Evolutionary conservation across 2,329 filamentous ascomycete genomes (phyloP).

Genomic region (Ophiocordyceps camponoti-leonardi): DNA sequence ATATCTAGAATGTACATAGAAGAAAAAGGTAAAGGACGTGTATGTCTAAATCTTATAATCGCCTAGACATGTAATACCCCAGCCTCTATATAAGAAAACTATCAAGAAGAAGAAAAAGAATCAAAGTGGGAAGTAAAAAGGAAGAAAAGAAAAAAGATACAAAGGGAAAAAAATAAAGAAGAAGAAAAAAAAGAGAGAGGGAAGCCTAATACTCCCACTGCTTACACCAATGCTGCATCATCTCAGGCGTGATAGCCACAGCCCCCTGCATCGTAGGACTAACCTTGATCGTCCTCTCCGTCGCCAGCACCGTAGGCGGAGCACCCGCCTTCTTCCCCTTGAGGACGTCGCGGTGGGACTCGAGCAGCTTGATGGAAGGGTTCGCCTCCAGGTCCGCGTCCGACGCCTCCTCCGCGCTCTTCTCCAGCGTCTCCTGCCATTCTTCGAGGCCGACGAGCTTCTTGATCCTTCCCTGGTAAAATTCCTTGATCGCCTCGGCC

Average conservation of each 20-base stretch:
- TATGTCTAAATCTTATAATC: neutral
- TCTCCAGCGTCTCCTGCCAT: slow-evolving; percentile 27
- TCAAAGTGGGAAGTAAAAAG: too few species aligned
- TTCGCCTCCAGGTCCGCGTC: slow-evolving; percentile 22
- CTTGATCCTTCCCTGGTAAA: slow-evolving; percentile 20
- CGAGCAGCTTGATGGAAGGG: slow-evolving; percentile 33
- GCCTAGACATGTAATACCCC: too few species aligned
- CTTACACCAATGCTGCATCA: neutral
- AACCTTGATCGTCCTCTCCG: neutral
- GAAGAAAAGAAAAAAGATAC: too few species aligned
- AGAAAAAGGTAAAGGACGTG: neutral
- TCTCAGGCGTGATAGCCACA: neutral
- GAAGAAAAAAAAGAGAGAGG: too few species aligned
- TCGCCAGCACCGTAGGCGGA: neutral
- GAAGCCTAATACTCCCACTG: slow-evolving; percentile 1
- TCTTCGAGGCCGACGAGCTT: slow-evolving; percentile 22
- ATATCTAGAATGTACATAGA: too few species aligned
- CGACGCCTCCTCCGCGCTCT: slow-evolving; percentile 16
- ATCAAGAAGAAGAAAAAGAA: too few species aligned
- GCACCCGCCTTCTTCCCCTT: slow-evolving; percentile 1
- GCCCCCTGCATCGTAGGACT: neutral
- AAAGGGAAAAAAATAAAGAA: too few species aligned
- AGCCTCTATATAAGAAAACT: too few species aligned
- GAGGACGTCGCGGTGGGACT: slow-evolving; percentile 22
- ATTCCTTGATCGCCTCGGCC: slow-evolving; percentile 19